Base-by-base conservation (phyloP, 495 filamentous ascomycete genomes). In the Tirmania nivea region DNA sequence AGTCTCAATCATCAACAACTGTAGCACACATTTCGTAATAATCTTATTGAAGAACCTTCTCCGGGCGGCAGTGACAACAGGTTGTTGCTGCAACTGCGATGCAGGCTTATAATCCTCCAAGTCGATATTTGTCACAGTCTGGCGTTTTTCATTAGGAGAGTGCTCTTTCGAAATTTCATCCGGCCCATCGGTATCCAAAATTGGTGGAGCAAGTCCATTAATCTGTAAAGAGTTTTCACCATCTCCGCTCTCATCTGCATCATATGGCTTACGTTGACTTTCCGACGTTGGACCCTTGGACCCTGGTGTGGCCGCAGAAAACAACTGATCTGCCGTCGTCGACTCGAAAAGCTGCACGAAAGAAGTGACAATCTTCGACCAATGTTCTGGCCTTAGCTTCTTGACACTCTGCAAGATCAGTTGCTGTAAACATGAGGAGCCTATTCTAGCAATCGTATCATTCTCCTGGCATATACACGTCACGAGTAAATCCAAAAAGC, bases 381-480 rank as follows among this genome's bases (percentile, higher is more conserved):
- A 99, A 62, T 99, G 92, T 51, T 83, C 75, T 20, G 78, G 72
- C 37, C 71, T 74, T 64, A 99, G 94, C 60, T 94, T 95, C 19
- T 76, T 77, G 14, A 99, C 90, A 57, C 95, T 95, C 60, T 95
- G 87, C 48, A 96, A 66, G 55, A 99, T 96, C 35, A 99, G 69
- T 61, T 94, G 88, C 64, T 99, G 90, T 49, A 99, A 68, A 60
- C 90, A 99, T 62, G 95, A 96, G 69, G 88, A 95, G 51, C 90
- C 90, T 60, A 99, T 99, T 45, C 92, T 76, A 8, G 90, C 90
- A 52, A 99, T 93, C 0, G 92, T 99, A 64, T 99, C 90, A 62
- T 96, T 99, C 64, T 99, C 90, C 64, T 99, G 90, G 65, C 89
- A 96, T 51, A 99, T 99, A 63, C 90, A 99, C 16, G 96, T 75